These are phyloP conservation scores for Protea cynaroides DNA, from an alignment of 164 flowering plant species.

Conservation along the genomic window DNA sequence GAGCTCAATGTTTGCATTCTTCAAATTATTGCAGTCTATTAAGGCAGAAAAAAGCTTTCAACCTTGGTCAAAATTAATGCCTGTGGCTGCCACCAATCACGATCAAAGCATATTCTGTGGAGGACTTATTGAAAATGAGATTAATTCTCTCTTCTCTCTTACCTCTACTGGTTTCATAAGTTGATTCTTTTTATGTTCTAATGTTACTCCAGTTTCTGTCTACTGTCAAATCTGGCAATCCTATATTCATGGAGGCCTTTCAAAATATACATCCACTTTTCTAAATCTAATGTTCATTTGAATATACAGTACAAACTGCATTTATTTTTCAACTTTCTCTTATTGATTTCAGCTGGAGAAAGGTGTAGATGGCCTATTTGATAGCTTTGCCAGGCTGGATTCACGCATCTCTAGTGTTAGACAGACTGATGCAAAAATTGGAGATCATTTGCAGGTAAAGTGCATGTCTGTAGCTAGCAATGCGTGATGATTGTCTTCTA, in stretches of 20 bases:
- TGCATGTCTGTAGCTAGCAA: not conserved
- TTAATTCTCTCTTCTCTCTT: not conserved
- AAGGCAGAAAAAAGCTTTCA: not conserved
- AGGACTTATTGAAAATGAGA: not conserved
- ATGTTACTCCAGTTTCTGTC: not conserved
- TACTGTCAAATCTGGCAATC: not conserved
- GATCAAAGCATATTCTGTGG: not conserved
- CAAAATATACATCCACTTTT: not conserved
- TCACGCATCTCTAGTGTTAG: conserved; percentile 99
- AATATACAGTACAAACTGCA: not conserved
- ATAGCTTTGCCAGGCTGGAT: conserved; percentile 93
- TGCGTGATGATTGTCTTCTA: too few species aligned
- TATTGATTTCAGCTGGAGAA: conserved; percentile 65
- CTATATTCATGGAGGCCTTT: not conserved
- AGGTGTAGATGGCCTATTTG: conserved; percentile 97
- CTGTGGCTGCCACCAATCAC: not conserved
- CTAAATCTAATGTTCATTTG: not conserved
- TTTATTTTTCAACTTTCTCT: not conserved
- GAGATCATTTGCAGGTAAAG: conserved; percentile 95
- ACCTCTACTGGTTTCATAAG: not conserved
- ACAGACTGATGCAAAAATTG: conserved; percentile 98
- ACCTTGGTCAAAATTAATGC: not conserved
- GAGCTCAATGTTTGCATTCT: too few species aligned
- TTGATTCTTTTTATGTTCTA: too few species aligned
- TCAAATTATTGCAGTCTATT: not conserved